These are phyloP conservation scores for Myrica gale DNA, from an alignment of 306 rosid genomes.

Conservation along the genomic window DNA sequence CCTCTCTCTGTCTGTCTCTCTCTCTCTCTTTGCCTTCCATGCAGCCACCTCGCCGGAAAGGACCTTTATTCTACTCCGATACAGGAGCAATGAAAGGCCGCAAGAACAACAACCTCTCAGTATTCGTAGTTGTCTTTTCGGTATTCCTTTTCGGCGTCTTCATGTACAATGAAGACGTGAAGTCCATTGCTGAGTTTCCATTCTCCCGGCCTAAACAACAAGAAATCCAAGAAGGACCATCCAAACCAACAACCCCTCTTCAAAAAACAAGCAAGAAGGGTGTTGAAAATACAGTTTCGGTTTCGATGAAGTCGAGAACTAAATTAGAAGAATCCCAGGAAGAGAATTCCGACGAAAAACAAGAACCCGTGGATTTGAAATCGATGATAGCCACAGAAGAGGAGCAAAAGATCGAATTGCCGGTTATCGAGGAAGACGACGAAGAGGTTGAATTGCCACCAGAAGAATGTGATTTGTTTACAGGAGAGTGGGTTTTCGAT, in stretches of 20 bases:
- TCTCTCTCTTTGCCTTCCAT: conserved; percentile 29
- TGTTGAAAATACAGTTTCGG: conserved; percentile 18
- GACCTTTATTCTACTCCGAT: conserved; percentile 43
- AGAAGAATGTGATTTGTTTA: conserved; percentile 78
- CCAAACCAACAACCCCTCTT: background rate
- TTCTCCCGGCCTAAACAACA: conserved; percentile 52
- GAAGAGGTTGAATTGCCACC: conserved; percentile 70
- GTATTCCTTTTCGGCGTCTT: conserved; percentile 72
- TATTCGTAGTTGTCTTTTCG: conserved; percentile 55
- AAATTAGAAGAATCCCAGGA: conserved; percentile 38
- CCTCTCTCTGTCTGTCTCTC: conserved; percentile 17
- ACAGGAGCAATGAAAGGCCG: conserved; percentile 60
- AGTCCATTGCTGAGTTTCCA: conserved; percentile 69
- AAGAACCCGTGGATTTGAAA: conserved; percentile 38
- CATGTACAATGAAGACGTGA: conserved; percentile 80
- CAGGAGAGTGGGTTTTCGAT: conserved; percentile 85
- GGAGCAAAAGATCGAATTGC: conserved; percentile 47
- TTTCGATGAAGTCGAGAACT: conserved; percentile 40
- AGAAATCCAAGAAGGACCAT: conserved; percentile 42
- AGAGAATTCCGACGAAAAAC: conserved; percentile 44
- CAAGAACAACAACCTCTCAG: conserved; percentile 58
- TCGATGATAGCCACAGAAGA: conserved; percentile 16
- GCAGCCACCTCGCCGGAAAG: conserved; percentile 56
- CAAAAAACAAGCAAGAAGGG: conserved; percentile 28
- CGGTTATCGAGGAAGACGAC: conserved; percentile 25